Percentiles rank a stretch among this genome's conserved stretches.
phyloP scores from a whole-genome alignment of 257 asterid species.

The Euphrasia confusa region DNA sequence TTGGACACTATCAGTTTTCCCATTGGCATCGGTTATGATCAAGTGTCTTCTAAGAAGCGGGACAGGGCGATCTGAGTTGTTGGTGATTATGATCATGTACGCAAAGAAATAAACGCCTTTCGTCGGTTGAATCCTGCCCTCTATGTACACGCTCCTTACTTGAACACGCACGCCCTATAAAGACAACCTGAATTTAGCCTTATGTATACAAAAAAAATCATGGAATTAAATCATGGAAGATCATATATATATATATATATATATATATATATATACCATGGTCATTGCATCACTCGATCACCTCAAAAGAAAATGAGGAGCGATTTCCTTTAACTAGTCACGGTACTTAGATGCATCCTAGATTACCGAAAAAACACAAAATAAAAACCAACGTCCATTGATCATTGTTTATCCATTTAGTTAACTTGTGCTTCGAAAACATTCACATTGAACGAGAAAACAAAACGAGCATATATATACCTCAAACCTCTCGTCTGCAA shows the following conservation, averaged over 20 bases:
- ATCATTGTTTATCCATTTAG: neutral
- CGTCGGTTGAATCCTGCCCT: constrained; percentile 75
- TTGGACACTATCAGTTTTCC: constrained; percentile 68
- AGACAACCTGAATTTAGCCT: constrained; percentile 12
- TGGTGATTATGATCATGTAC: constrained; percentile 77
- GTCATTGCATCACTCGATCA: constrained; percentile 84
- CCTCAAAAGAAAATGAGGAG: constrained; percentile 66
- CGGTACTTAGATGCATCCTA: constrained; percentile 72
- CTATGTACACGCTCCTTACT: constrained; percentile 81
- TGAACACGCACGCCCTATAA: constrained; percentile 76
- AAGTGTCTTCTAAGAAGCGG: constrained; percentile 91
- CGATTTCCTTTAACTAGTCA: constrained; percentile 65
- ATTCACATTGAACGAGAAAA: neutral
- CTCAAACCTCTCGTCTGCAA: constrained; percentile 72
- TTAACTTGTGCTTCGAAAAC: neutral
- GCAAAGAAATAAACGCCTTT: constrained; percentile 74
- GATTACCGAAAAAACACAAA: neutral
- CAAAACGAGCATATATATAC: constrained; percentile 34
- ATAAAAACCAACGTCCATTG: neutral
- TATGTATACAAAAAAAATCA: neutral
- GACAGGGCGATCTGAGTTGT: constrained; percentile 75
- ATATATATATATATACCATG: too few species aligned
- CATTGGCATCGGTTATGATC: constrained; percentile 85
- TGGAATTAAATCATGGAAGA: neutral
- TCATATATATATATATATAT: too few species aligned